Conservation (phyloP, 176 grass and related monocot genomes). For the Aegilops bicornis region DNA sequence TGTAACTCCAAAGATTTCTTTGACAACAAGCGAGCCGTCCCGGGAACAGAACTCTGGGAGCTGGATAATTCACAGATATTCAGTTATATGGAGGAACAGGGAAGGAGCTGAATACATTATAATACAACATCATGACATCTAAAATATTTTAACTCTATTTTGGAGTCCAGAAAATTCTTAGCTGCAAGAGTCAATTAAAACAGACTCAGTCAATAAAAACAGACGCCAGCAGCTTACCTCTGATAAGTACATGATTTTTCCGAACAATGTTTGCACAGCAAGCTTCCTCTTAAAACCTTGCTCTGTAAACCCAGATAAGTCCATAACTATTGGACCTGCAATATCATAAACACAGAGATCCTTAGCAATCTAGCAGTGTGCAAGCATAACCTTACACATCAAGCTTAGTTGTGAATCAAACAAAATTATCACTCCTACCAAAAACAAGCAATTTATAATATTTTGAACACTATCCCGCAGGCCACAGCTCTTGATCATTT, state of each 20-base stretch:
- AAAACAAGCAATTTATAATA: background rate
- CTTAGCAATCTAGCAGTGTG: background rate
- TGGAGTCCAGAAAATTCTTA: background rate
- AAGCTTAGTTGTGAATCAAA: background rate
- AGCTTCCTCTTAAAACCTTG: conserved; percentile 75
- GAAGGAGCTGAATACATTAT: background rate
- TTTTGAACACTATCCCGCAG: background rate
- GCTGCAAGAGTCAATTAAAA: background rate
- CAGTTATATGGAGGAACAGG: background rate
- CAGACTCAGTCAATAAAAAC: background rate
- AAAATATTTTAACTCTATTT: background rate
- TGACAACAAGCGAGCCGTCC: conserved; percentile 75
- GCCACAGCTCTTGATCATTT: background rate
- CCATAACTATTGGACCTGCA: conserved; percentile 87
- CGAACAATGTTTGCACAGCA: conserved; percentile 78
- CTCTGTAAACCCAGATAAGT: conserved; percentile 78
- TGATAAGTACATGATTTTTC: conserved; percentile 84
- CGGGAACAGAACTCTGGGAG: conserved; percentile 87
- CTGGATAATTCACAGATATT: conserved; percentile 48
- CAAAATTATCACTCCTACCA: background rate
- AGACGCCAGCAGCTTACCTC: conserved; percentile 52
- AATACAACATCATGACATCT: background rate
- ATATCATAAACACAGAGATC: conserved; percentile 15
- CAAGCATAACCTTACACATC: background rate
- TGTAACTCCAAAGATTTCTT: conserved; percentile 97